A percentile compares a stretch with the other conserved stretches of the same genome.
phyloP scores from a whole-genome alignment of 176 grass and related monocot species.

The Cenchrus fungigraminus region DNA sequence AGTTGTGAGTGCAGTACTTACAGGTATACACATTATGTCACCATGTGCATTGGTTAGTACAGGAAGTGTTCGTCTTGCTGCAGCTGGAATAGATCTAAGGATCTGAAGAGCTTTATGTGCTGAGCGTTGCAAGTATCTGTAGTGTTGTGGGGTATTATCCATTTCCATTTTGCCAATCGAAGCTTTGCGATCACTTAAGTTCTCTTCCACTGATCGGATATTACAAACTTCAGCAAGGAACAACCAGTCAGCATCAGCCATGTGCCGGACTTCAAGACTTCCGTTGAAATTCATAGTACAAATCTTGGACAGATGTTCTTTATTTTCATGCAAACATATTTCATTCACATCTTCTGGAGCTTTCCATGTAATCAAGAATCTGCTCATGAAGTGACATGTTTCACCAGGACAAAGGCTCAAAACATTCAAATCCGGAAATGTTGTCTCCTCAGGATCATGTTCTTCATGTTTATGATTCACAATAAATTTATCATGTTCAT shows the following conservation, averaged over 20 bases:
- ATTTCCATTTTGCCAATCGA: slow-evolving; percentile 33
- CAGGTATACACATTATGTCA: slow-evolving; percentile 67
- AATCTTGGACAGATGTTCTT: slow-evolving; percentile 53
- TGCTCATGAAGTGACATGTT: slow-evolving; percentile 77
- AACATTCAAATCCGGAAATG: slow-evolving; percentile 33
- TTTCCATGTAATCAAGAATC: slow-evolving; percentile 83
- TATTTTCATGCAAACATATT: slow-evolving; percentile 45
- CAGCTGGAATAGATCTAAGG: slow-evolving; percentile 77
- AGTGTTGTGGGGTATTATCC: slow-evolving; percentile 38
- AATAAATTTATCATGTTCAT: slow-evolving; percentile 73
- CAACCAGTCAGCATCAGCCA: slow-evolving; percentile 88
- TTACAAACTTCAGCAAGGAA: slow-evolving; percentile 73
- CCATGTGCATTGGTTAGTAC: slow-evolving; percentile 69
- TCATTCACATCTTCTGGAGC: slow-evolving; percentile 33
- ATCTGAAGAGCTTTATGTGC: slow-evolving; percentile 59
- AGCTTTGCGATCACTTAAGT: slow-evolving; percentile 3
- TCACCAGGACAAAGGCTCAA: slow-evolving; percentile 61
- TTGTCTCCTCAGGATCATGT: slow-evolving; percentile 28
- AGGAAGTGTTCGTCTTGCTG: slow-evolving; percentile 81
- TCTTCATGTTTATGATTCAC: slow-evolving; percentile 37
- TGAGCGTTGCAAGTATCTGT: slow-evolving; percentile 62
- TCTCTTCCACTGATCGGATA: slow-evolving; percentile 38
- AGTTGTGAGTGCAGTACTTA: slow-evolving; percentile 48
- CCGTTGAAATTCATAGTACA: slow-evolving; percentile 48
- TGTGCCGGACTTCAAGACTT: slow-evolving; percentile 60